Percentiles rank a stretch among this genome's conserved stretches.
These are phyloP conservation scores for Letharia columbiana DNA, from an alignment of 495 filamentous ascomycete species.

Conservation along the genomic window DNA sequence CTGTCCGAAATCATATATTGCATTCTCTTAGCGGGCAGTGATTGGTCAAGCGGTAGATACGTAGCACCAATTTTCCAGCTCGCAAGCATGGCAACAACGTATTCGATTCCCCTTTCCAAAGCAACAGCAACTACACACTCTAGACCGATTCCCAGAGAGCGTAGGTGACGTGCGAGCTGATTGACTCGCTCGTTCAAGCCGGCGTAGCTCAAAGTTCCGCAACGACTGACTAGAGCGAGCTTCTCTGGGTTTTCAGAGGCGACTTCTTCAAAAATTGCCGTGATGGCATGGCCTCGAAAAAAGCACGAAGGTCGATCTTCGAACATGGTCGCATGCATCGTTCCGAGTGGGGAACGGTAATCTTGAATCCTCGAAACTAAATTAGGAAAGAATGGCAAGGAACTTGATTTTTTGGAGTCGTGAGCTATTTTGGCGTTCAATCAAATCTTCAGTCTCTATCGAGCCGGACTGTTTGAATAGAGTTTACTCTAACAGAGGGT, in stretches of 20 bases:
- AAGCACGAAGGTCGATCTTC: not conserved
- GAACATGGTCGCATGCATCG: not conserved
- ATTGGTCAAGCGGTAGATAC: constrained; percentile 7
- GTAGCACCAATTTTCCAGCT: not conserved
- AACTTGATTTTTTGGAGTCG: not conserved
- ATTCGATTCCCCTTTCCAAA: constrained; percentile 2
- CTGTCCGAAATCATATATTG: constrained; percentile 10
- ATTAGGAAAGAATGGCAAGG: not conserved
- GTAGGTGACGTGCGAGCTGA: not conserved
- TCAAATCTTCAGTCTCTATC: not conserved
- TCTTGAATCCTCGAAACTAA: not conserved
- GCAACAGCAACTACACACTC: constrained; percentile 1
- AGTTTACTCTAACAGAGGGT: not conserved
- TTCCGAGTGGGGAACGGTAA: not conserved
- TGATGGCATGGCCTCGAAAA: not conserved
- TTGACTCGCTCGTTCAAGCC: not conserved
- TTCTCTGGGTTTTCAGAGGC: not conserved
- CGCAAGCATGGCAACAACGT: constrained; percentile 1
- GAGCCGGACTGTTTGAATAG: not conserved
- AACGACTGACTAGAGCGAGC: not conserved
- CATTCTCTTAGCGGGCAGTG: constrained; percentile 1
- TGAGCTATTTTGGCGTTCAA: not conserved
- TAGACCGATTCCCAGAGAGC: not conserved
- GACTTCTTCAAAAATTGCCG: not conserved
- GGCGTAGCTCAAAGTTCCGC: not conserved